Evolutionary conservation across 495 filamentous ascomycete species (phyloP), one percentile per base, ranked within the genome.

Genomic region (Aspergillus kassunensis): DNA sequence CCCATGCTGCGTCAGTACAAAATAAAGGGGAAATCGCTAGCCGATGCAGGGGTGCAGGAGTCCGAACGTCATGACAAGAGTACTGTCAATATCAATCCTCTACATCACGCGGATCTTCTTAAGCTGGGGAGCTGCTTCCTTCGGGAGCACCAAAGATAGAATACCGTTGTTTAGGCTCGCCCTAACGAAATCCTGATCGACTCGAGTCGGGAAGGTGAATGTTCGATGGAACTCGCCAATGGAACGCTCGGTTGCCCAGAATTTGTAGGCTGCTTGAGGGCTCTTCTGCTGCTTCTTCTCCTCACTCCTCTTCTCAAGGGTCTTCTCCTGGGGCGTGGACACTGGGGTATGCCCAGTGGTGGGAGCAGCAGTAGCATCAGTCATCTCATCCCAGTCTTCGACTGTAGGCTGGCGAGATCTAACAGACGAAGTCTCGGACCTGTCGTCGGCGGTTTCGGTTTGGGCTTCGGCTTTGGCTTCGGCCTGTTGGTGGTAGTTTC

Each of bases 211-310:
- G 77, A 97, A 96, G 47, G 63, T 80, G 76, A 97, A 96, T 21
- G 73, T 75, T 47, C 91, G 82, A 30, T 81, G 75, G 77, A 96
- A 97, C 45, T 87, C 76, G 56, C 91, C 92, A 45, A 89, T 72
- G 7, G 74, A 82, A 57, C 91, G 86, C 78, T 97, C 92, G 21
- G 78, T 77, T 36, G 86, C 77, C 89, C 88, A 93, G 74, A 85
- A 95, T 68, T 81, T 84, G 61, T 71, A 69, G 37, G 67, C 47
- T 4, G 67, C 59, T 69, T 55, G 45, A 69, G 44, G 53, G 65
- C 56, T n/a, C n/a, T n/a, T n/a, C n/a, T 27, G 24, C 56, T 67
- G 10, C n/a, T n/a, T 23, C n/a, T n/a, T n/a, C n/a, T n/a, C n/a
- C n/a, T n/a, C n/a, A n/a, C 5, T 12, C 34, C 12, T 44, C 30